These are phyloP conservation scores for Ophiostoma australiae DNA, from an alignment of 2,329 filamentous ascomycete genomes.

Conservation along the genomic window DNA sequence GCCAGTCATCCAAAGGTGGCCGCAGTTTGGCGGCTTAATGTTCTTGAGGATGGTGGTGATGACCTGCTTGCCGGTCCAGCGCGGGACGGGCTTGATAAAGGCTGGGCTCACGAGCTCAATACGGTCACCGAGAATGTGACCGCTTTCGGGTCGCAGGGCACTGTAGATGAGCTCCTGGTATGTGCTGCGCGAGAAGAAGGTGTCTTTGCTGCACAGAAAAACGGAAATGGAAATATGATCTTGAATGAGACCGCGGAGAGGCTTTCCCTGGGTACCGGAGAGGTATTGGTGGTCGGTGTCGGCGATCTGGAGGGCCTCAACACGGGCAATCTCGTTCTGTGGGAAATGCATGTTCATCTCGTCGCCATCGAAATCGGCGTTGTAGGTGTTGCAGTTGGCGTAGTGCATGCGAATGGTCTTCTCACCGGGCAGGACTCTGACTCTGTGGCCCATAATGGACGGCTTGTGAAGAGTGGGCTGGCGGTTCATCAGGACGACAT, in stretches of 20 bases:
- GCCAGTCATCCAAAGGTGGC: slow-evolving; percentile 72
- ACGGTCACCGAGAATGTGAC: slow-evolving; percentile 76
- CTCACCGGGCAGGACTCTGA: slow-evolving; percentile 84
- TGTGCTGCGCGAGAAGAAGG: slow-evolving; percentile 79
- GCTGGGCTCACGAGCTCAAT: slow-evolving; percentile 78
- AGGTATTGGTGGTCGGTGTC: slow-evolving; percentile 98
- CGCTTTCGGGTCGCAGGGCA: slow-evolving; percentile 82
- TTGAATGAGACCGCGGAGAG: slow-evolving; percentile 91
- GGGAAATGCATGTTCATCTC: slow-evolving; percentile 99
- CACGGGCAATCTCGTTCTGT: slow-evolving; percentile 89
- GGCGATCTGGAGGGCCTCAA: slow-evolving; percentile 87
- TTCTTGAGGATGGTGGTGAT: slow-evolving; percentile 92
- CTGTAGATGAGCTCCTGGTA: slow-evolving; percentile 94
- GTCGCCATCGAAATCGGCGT: slow-evolving; percentile 97
- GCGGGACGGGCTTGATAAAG: slow-evolving; percentile 69
- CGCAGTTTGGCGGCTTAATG: slow-evolving; percentile 71
- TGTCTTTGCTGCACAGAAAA: slow-evolving; percentile 83
- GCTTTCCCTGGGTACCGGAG: slow-evolving; percentile 87
- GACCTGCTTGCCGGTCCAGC: slow-evolving; percentile 96
- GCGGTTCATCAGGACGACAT: slow-evolving; percentile 97
- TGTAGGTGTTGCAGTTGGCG: slow-evolving; percentile 98
- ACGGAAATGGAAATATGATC: slow-evolving; percentile 96
- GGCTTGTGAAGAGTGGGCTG: slow-evolving; percentile 97
- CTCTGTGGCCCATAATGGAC: slow-evolving; percentile 97
- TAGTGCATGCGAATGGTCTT: slow-evolving; percentile 99